These are phyloP conservation scores for Cryptosporidium sp. DNA, from an alignment of 169 alveolate genomes.

Conservation along the genomic window DNA sequence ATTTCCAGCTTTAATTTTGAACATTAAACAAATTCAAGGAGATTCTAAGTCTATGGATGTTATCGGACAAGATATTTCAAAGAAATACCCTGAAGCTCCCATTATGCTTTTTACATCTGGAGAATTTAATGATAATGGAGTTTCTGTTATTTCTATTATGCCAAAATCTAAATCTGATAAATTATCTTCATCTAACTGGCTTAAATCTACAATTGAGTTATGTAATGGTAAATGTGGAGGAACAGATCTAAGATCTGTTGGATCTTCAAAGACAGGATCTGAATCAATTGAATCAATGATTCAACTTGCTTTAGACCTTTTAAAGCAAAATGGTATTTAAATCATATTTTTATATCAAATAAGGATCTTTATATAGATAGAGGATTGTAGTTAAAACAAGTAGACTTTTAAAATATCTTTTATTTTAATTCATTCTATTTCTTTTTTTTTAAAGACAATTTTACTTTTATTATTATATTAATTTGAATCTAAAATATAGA, in stretches of 20 bases:
- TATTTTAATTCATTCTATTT: background rate
- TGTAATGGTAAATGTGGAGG: constrained; percentile 74
- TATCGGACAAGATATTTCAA: constrained; percentile 27
- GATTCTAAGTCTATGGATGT: constrained; percentile 59
- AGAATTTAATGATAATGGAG: constrained; percentile 41
- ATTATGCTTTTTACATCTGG: constrained; percentile 67
- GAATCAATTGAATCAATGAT: constrained; percentile 25
- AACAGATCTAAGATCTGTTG: constrained; percentile 29
- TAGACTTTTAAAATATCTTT: background rate
- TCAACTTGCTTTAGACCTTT: constrained; percentile 1
- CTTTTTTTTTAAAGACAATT: no score
- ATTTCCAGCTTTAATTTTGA: constrained; percentile 1
- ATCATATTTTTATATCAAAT: background rate
- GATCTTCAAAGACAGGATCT: constrained; percentile 47
- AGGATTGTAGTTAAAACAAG: no score
- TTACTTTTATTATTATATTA: no score
- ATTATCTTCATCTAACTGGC: constrained; percentile 25
- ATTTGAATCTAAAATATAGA: no score
- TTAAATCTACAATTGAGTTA: constrained; percentile 48
- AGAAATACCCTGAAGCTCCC: constrained; percentile 18
- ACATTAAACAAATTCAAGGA: constrained; percentile 33
- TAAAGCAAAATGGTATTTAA: background rate
- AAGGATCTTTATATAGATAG: no score
- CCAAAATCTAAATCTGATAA: constrained; percentile 21
- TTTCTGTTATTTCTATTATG: constrained; percentile 50